Percentiles rank a stretch among this genome's conserved stretches.
Evolutionary conservation across 495 filamentous ascomycete species (phyloP).

Genomic region (Trichocladium uniseriatum): DNA sequence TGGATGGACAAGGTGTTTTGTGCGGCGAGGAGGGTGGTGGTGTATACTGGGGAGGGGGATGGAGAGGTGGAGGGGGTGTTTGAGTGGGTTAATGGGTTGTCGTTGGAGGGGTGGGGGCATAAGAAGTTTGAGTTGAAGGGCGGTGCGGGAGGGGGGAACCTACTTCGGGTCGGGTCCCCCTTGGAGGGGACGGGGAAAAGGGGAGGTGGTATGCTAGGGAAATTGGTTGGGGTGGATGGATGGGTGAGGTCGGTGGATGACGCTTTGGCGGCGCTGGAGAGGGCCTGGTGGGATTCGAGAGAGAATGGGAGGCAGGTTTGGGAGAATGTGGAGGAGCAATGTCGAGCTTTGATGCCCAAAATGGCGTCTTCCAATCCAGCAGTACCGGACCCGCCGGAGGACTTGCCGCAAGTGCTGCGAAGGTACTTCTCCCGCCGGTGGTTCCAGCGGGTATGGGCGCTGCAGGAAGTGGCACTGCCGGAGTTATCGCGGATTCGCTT

Average conservation of each 20-base stretch:
- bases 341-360: neutral
- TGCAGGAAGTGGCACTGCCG: constrained; percentile 15
- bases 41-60: too few species aligned
- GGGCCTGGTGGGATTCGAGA: neutral
- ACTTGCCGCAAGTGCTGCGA: neutral
- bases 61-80: too few species aligned
- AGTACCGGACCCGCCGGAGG: neutral
- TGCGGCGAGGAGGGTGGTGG: too few species aligned
- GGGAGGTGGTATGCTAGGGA: too few species aligned
- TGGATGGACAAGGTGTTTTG: too few species aligned
- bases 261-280: neutral
- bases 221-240: too few species aligned
- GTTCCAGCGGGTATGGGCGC: constrained; percentile 13
- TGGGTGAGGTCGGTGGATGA: neutral
- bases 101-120: too few species aligned
- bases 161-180: too few species aligned
- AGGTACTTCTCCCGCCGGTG: constrained; percentile 9
- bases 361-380: neutral
- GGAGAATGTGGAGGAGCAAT: neutral
- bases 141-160: too few species aligned
- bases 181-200: too few species aligned
- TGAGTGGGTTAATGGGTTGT: too few species aligned
- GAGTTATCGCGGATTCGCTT: constrained; percentile 1
- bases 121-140: too few species aligned
- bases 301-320: neutral